Percentiles rank a stretch among this genome's conserved stretches.
Conservation (phyloP, 176 grass and related monocot species). For the Carex parvula region DNA sequence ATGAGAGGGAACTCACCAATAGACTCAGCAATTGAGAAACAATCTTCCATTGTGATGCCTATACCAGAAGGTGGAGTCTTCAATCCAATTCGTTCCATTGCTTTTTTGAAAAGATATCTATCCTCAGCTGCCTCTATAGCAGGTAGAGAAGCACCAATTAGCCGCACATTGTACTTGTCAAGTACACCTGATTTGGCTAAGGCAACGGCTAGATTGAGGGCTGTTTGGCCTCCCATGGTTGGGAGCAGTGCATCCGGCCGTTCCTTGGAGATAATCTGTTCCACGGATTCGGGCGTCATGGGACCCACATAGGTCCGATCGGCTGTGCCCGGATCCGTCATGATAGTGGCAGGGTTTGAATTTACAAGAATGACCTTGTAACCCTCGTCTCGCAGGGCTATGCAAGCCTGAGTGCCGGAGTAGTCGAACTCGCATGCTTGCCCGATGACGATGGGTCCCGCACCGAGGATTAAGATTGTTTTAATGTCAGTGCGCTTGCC, state of each 20-base stretch:
- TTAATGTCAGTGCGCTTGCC: slow-evolving; percentile 64
- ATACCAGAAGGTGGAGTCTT: slow-evolving; percentile 88
- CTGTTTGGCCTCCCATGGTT: slow-evolving; percentile 97
- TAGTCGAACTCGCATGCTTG: slow-evolving; percentile 99
- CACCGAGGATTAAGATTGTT: slow-evolving; percentile 93
- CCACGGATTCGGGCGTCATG: slow-evolving; percentile 83
- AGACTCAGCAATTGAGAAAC: slow-evolving; percentile 54
- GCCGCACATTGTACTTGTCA: slow-evolving; percentile 48
- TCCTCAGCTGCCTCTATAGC: slow-evolving; percentile 92
- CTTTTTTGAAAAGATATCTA: slow-evolving; percentile 80
- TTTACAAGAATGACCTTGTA: slow-evolving; percentile 91
- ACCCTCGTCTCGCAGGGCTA: slow-evolving; percentile 78
- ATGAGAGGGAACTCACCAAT: slow-evolving; percentile 89
- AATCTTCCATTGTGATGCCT: slow-evolving; percentile 79
- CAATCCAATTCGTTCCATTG: slow-evolving; percentile 92
- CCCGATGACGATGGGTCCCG: slow-evolving; percentile 89
- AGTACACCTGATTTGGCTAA: slow-evolving; percentile 79
- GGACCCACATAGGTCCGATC: slow-evolving; percentile 93
- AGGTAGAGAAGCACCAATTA: slow-evolving; percentile 81
- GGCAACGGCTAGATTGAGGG: slow-evolving; percentile 90
- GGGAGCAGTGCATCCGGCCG: slow-evolving; percentile 85
- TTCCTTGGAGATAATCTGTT: slow-evolving; percentile 67
- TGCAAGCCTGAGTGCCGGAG: slow-evolving; percentile 98
- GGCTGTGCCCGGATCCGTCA: slow-evolving; percentile 91
- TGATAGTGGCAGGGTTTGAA: slow-evolving; percentile 98